A percentile compares a stretch with the other conserved stretches of the same genome.
Evolutionary conservation across 2,329 filamentous ascomycete genomes (phyloP).

Genomic region (Aspergillus transmontanensis): DNA sequence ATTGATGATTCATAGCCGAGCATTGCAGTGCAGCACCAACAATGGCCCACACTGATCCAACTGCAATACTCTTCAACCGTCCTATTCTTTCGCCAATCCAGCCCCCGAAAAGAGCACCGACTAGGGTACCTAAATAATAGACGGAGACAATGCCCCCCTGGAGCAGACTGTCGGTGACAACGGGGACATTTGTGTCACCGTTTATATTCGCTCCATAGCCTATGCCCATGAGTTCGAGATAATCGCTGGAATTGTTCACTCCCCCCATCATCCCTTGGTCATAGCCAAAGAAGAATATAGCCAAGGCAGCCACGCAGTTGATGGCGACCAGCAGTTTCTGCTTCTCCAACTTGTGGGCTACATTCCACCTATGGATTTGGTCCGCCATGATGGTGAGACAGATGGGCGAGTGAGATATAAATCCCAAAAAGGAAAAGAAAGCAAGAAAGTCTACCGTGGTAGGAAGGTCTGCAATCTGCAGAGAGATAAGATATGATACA

Average conservation of each 20-base stretch:
- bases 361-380: conserved; percentile 47
- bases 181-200: conserved; percentile 46
- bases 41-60: conserved; percentile 60
- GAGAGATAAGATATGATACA: background rate
- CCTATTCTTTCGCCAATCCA: conserved; percentile 66
- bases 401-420: background rate
- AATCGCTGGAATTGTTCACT: conserved; percentile 67
- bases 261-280: conserved; percentile 62
- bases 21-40: conserved; percentile 66
- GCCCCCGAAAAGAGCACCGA: conserved; percentile 65
- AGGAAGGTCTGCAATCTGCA: background rate
- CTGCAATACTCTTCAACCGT: conserved; percentile 64
- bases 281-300: conserved; percentile 70
- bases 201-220: conserved; percentile 59
- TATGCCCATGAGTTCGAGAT: conserved; percentile 66
- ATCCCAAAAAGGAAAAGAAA: background rate
- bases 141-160: conserved; percentile 65
- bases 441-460: background rate
- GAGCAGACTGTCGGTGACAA: conserved; percentile 62
- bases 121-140: conserved; percentile 63
- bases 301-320: conserved; percentile 65
- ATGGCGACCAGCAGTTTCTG: conserved; percentile 61
- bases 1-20: conserved; percentile 65
- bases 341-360: conserved; percentile 60
- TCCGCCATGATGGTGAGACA: conserved; percentile 12